Base-by-base conservation (phyloP, 2,329 filamentous ascomycete genomes). In the Teratosphaeria viscida region DNA sequence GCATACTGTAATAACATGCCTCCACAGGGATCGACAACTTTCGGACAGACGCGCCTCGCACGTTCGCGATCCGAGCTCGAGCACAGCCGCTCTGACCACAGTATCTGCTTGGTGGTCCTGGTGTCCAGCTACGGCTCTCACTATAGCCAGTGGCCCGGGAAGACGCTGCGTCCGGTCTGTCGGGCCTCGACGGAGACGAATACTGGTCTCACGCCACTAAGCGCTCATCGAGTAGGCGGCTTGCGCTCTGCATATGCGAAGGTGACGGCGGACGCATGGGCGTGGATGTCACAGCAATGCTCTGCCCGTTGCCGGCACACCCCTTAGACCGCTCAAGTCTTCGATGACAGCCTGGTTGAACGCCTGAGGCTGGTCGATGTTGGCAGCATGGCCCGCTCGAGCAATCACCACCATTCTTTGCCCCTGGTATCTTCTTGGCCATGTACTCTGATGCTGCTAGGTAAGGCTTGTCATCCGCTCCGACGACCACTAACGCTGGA, bases 391-490 rank as follows among this genome's bases (percentile, higher is more conserved):
- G 14, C 67, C 68, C 27, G 67, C 68, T 16, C 63, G 55, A 7
- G 63, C 62, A 8, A 68, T 63, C 37, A 67, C 64, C 11, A 66
- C 61, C 52, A n/a, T 67, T 67, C 55, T 62, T 60, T 16, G 64
- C 62, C 6, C 58, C 60, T 4, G 68, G 66, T 14, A 69, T 69
- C 59, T 64, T 68, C 66, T 65, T 67, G 49, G 58, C 61, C 68
- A 70, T 69, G 54, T 69, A 70, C 47, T 68, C 66, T 19, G 64
- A 61, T 19, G 65, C 65, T 16, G 61, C 62, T 35, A 69, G 58
- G 53, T 69, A 70, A 2, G 63, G 66, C 58, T 59, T 62, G 58
- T 68, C 66, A 53, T 70, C 62, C 23, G 49, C 65, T 7, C 67
- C 67, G 14, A 70, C 64, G 8, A 69, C 64, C 2, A 68, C 58